Base-by-base conservation (phyloP, 2,329 filamentous ascomycete genomes). In the Trichoderma lentiforme region DNA sequence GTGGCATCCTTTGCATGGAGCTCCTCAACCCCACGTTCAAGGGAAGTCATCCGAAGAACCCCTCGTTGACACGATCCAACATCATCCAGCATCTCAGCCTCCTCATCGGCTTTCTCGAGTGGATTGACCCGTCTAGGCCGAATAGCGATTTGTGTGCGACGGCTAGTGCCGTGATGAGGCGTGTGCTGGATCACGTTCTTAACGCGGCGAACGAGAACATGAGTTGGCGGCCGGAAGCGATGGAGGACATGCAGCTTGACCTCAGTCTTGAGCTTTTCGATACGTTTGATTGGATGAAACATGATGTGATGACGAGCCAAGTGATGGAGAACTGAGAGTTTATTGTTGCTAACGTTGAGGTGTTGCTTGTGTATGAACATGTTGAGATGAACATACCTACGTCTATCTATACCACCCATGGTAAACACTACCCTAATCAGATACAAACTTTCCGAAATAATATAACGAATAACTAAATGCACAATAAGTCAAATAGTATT, bases 31-130 rank as follows among this genome's bases (percentile, higher is more conserved):
- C 84, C 18, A 82, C 82, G 0, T 76, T 81, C 21, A 76, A 76
- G 43, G 77, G 79, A 64, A 75, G 79, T 3, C 79, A 82, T 36
- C 80, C 78, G 1, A 76, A 76, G 32, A 77, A 79, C 39, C 74
- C 80, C 14, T 76, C 77, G 15, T 77, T 87, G 11, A 85, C 82
- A 3, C 81, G 84, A 1, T 86, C 85, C 0, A 83, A 81, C 53
- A 85, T 87, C 9, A 83, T 87, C 39, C 85, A 87, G 73, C 85
- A 87, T 69, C 80, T 88, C 2, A 86, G 84, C 71, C 82, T 87
- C 1, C 78, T 88, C 0, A 81, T 86, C 3, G 85, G 84, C 0
- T 87, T 87, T 70, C 79, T 87, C 12, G 84, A 86, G 66, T 87
- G 86, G 86, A 80, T 87, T 1, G 80, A 81, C 4, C 84, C 84